Base-by-base conservation (phyloP, 192 early-diverging fungal genomes). In the Rhizoclosmatium globosum region DNA sequence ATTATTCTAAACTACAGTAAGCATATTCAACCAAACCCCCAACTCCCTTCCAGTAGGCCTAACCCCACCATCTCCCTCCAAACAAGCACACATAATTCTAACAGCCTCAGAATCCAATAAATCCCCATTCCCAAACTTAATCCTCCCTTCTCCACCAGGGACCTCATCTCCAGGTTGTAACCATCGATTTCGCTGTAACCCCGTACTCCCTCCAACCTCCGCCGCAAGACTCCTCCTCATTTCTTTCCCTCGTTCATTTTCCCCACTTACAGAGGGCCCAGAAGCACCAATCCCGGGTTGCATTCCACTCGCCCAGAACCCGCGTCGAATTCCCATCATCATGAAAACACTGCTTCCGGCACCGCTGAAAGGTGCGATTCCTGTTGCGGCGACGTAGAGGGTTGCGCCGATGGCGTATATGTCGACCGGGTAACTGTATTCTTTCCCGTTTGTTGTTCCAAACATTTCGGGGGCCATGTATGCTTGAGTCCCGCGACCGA, bases 401-500 rank as follows among this genome's bases (percentile, higher is more conserved):
- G 85, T 85, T 2, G 83, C 82, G 42, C 88, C 88, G 6, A 85
- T 50, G 3, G 85, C 85, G 66, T 89, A 88, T 4, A 89, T 70
- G 65, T 89, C 88, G 9, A 88, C 77, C 4, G 88, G 83, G 74
- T 83, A 85, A 17, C 74, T 76, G 81, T 89, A 89, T 38, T 62
- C 68, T 47, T 45, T 70, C 17, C 17, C 21, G 2, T 43, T 23
- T 17, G 84, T 6, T 11, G 23, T 7, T 11, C 7, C 44, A 15
- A n/a, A 74, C 44, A 74, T 74, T 62, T 89, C 88, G 17, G 88
- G 88, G 0, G 88, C 88, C 45, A 78, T 69, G 70, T 88, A 89
- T 2, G 84, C 84, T 47, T 76, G 73, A 2, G 88, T 89, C 39
- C 86, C 86, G 59, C 84, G 72, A 2, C 83, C 85, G 48, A 89